Conservation (phyloP, 371 early-diverging fungal species). For the Mortierella sp. region DNA sequence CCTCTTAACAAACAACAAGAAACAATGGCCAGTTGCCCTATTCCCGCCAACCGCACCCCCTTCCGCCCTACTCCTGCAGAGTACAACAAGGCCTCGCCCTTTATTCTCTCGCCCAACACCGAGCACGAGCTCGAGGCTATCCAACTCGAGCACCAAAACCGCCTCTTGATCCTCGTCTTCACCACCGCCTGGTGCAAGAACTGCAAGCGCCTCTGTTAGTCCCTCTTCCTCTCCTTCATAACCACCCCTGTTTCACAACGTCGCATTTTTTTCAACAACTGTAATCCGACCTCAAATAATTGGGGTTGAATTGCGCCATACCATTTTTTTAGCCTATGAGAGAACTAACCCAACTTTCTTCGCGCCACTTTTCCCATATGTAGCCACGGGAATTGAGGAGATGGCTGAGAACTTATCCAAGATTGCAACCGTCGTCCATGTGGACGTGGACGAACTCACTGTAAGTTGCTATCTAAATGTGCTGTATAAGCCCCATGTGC, state of each 20-base stretch:
- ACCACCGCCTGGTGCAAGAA: conserved; percentile 59
- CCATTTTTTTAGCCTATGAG: not conserved
- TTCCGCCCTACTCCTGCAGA: not conserved
- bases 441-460: conserved; percentile 48
- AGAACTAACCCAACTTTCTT: not conserved
- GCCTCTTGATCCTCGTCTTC: conserved; percentile 47
- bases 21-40: conserved; percentile 1
- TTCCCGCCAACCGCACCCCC: conserved; percentile 4
- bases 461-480: conserved; percentile 16
- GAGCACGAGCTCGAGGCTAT: conserved; percentile 40
- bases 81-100: conserved; percentile 41
- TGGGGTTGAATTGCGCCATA: conserved; percentile 5
- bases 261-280: not conserved
- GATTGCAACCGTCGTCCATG: conserved; percentile 44
- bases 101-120: conserved; percentile 52
- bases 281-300: not conserved
- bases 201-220: conserved; percentile 52
- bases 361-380: not conserved
- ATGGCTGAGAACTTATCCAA: conserved; percentile 41
- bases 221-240: no score
- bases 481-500: not conserved
- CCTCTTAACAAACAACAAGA: not conserved
- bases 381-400: conserved; percentile 22
- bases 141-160: conserved; percentile 33
- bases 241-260: not conserved